These are phyloP conservation scores for Venturia aucupariae DNA, from an alignment of 2,329 filamentous ascomycete species.

Conservation along the genomic window DNA sequence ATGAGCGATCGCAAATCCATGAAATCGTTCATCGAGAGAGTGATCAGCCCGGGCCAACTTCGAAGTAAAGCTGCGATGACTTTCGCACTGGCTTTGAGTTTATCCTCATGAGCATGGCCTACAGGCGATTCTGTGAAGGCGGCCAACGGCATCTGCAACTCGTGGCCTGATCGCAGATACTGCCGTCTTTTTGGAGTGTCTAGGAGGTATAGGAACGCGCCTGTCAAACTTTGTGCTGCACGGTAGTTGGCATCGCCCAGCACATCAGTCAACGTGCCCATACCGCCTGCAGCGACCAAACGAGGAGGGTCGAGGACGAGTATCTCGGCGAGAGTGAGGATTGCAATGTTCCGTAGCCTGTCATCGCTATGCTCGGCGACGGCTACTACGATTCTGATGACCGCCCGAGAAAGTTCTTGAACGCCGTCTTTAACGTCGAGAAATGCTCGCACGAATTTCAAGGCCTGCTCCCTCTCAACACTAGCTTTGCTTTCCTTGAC, in stretches of 20 bases:
- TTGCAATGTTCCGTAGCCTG: constrained; percentile 77
- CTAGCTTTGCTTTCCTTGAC: constrained; percentile 96
- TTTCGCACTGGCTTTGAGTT: constrained; percentile 76
- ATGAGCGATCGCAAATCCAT: constrained; percentile 73
- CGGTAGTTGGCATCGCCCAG: constrained; percentile 86
- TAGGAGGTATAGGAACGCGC: constrained; percentile 80
- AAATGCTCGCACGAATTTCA: constrained; percentile 94
- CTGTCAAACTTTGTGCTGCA: constrained; percentile 78
- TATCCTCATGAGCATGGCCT: constrained; percentile 47
- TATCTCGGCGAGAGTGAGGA: constrained; percentile 88
- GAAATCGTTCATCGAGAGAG: constrained; percentile 79
- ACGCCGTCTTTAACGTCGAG: constrained; percentile 91
- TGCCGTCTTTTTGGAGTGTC: constrained; percentile 73
- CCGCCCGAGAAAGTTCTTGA: constrained; percentile 72
- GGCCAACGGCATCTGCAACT: constrained; percentile 77
- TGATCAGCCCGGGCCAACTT: constrained; percentile 88
- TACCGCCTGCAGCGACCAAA: constrained; percentile 72
- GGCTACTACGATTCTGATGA: constrained; percentile 82
- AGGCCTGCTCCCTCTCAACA: constrained; percentile 88
- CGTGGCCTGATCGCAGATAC: constrained; percentile 79
- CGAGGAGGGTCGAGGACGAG: constrained; percentile 76
- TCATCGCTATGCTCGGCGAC: constrained; percentile 83
- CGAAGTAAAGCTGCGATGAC: constrained; percentile 88
- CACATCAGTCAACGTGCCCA: constrained; percentile 82
- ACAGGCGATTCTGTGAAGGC: constrained; percentile 76